Percentiles rank a stretch among this genome's conserved stretches.
Conservation (phyloP, 2,329 filamentous ascomycete species). For the Cladobotryum mycophilum region DNA sequence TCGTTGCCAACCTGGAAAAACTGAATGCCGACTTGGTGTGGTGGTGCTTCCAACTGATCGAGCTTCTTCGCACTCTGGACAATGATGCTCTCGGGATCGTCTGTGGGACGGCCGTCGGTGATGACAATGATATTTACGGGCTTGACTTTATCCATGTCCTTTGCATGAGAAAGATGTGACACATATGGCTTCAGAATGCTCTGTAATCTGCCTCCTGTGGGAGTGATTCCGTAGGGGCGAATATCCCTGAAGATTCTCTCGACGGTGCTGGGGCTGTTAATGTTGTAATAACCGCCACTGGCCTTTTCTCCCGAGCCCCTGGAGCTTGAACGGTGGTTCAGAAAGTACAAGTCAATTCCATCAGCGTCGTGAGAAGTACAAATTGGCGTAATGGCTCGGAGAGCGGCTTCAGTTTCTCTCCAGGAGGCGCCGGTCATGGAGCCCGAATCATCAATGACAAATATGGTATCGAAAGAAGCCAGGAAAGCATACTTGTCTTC, state of each 20-base stretch:
- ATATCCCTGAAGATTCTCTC: slow-evolving; percentile 64
- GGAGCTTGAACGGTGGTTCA: slow-evolving; percentile 57
- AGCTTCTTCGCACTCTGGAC: slow-evolving; percentile 62
- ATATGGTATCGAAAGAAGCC: slow-evolving; percentile 73
- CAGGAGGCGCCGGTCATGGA: slow-evolving; percentile 77
- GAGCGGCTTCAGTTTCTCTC: slow-evolving; percentile 64
- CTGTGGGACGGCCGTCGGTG: slow-evolving; percentile 77
- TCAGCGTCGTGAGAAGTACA: slow-evolving; percentile 74
- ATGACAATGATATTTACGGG: slow-evolving; percentile 89
- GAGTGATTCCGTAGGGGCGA: slow-evolving; percentile 60
- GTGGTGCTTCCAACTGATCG: slow-evolving; percentile 60
- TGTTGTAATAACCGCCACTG: slow-evolving; percentile 55
- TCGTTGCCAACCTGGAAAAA: slow-evolving; percentile 93
- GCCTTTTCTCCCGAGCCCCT: slow-evolving; percentile 32
- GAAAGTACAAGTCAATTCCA: slow-evolving; percentile 86
- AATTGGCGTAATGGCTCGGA: slow-evolving; percentile 71
- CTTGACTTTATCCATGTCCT: slow-evolving; percentile 48
- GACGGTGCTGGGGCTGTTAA: slow-evolving; percentile 54
- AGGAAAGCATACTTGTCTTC: slow-evolving; percentile 75
- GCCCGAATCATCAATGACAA: slow-evolving; percentile 87
- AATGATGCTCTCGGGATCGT: slow-evolving; percentile 70
- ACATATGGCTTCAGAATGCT: slow-evolving; percentile 71
- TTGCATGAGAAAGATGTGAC: slow-evolving; percentile 29
- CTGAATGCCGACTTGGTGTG: slow-evolving; percentile 84
- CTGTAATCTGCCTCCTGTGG: slow-evolving; percentile 65